Evolutionary conservation across 2,329 filamentous ascomycete species (phyloP).

Genomic region (Alternaria incomplexa): DNA sequence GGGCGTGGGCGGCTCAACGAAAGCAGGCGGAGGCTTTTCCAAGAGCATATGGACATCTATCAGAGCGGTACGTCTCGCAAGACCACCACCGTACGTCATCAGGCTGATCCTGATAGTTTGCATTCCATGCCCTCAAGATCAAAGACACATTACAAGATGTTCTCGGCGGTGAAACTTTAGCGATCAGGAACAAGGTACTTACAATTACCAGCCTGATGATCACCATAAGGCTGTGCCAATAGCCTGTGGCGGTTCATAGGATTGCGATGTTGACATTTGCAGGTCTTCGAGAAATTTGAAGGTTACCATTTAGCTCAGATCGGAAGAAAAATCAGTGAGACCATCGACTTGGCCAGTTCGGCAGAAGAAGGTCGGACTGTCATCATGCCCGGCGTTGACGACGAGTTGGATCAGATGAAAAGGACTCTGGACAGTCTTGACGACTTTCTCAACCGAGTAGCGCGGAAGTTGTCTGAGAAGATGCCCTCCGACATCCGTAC

Average conservation of each 20-base stretch:
- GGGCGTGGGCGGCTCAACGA: constrained; percentile 67
- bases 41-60: constrained; percentile 77
- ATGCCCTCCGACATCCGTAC: constrained; percentile 64
- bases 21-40: constrained; percentile 62
- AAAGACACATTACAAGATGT: constrained; percentile 68
- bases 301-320: constrained; percentile 66
- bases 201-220: too few relatives aligned
- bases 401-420: constrained; percentile 78
- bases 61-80: constrained; percentile 52
- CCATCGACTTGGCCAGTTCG: constrained; percentile 79
- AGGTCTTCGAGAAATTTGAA: constrained; percentile 68
- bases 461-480: constrained; percentile 65
- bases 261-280: neutral
- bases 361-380: constrained; percentile 73
- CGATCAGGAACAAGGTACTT: constrained; percentile 64
- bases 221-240: too few relatives aligned
- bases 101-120: constrained; percentile 60
- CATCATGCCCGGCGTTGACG: constrained; percentile 73
- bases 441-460: constrained; percentile 71
- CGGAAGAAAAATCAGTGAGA: constrained; percentile 73
- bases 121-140: constrained; percentile 72
- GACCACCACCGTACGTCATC: rapidly evolving
- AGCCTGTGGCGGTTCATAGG: neutral
- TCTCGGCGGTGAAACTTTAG: constrained; percentile 58
- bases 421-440: constrained; percentile 79